These are phyloP conservation scores for Trapa incisa DNA, from an alignment of 345 rosid species.

Conservation along the genomic window DNA sequence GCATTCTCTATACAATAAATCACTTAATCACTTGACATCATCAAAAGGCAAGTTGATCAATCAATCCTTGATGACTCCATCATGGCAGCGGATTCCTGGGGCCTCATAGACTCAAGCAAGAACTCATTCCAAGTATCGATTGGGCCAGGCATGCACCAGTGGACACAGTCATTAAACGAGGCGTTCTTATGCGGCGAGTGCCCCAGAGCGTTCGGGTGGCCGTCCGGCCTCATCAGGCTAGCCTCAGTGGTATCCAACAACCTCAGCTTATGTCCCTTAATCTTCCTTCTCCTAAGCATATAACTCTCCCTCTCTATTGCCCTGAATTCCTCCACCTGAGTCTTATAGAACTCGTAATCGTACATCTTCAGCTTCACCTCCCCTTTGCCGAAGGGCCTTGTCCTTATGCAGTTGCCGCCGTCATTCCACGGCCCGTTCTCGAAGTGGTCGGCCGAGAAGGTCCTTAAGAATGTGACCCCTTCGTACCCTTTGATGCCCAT, in stretches of 20 bases:
- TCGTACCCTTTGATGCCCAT: conserved; percentile 10
- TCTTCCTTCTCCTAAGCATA: neutral
- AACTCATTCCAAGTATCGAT: conserved; percentile 34
- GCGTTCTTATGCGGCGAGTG: conserved; percentile 11
- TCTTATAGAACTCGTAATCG: conserved; percentile 14
- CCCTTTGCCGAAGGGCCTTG: conserved; percentile 16
- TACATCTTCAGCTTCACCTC: conserved; percentile 13
- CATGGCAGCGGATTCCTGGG: neutral
- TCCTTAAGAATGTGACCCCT: conserved; percentile 24
- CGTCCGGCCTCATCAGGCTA: conserved; percentile 21
- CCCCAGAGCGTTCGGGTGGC: conserved; percentile 24
- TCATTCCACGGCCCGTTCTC: conserved; percentile 38
- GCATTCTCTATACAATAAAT: no score
- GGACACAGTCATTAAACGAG: conserved; percentile 22
- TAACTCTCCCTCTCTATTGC: conserved; percentile 6
- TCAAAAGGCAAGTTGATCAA: neutral
- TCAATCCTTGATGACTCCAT: neutral
- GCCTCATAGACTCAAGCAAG: conserved; percentile 17
- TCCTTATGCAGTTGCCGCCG: conserved; percentile 35
- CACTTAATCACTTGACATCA: no score
- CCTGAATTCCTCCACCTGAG: conserved; percentile 29
- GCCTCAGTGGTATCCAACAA: conserved; percentile 23
- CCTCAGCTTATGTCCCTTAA: conserved; percentile 12
- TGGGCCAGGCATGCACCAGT: conserved; percentile 40
- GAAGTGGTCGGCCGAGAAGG: conserved; percentile 40